Evolutionary conservation across 805 yeast genomes (phyloP), one percentile per base, ranked within the genome.

Genomic region (Sugiyamaella floridensis): DNA sequence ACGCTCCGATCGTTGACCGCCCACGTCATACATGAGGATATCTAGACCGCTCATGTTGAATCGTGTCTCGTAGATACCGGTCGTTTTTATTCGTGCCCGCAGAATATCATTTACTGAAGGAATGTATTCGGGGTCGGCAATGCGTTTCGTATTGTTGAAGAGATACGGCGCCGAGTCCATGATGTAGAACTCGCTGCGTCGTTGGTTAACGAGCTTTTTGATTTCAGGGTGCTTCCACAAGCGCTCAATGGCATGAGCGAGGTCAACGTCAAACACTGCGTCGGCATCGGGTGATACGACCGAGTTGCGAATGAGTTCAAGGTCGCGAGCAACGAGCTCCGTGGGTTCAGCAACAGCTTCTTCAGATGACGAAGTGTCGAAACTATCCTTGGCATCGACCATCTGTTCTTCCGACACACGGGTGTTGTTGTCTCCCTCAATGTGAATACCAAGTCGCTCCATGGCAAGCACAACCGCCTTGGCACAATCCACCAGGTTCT

Each of bases 1-100:
- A 50, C 99, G 82, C 72, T 93, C 99, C 2, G 95, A 82, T 62
- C 99, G 76, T 69, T 93, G 99, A 1, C 97, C 97, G 57, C 97
- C 97, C 47, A 90, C 97, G 67, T 90, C 97, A 63, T 74, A 82
- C 60, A 85, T 74, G 61, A 82, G 86, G 48, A 84, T 71, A 60
- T 77, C 76, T 42, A 83, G 66, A 26, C 81, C 82, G 45, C 86
- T 89, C 80, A 89, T 77, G 55, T 81, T 82, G 62, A 90, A 86
- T 53, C 78, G 76, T 54, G 88, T 82, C 66, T 89, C 97, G 61
- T 83, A 87, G 19, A 90, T 87, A 69, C 97, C 97, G 0, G 95
- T 85, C 0, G 97, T 90, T 70, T 88, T 90, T 66, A 88, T 86
- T 72, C 97, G 81, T 14, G 96, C 88, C 57, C 95, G 76, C 60